Conservation (phyloP, 1,284 basidiomycete species). For the Xerocomus nothofagi region DNA sequence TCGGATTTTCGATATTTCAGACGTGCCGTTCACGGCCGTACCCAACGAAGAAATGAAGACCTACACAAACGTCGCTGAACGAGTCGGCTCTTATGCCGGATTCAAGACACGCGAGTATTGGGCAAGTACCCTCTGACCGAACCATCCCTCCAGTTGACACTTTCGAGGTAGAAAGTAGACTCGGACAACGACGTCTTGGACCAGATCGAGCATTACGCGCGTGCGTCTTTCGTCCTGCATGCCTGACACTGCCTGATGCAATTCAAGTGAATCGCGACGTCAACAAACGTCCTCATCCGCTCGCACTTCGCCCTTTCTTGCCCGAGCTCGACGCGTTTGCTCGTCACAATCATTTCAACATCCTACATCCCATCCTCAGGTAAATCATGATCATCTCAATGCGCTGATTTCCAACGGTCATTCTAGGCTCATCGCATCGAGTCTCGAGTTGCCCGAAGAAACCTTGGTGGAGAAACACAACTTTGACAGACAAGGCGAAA, state of each 20-base stretch:
- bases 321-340: slow-evolving; percentile 56
- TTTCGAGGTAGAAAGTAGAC: slow-evolving; percentile 20
- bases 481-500: slow-evolving; percentile 42
- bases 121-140: slow-evolving; percentile 9
- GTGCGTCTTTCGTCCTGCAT: slow-evolving; percentile 33
- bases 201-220: slow-evolving; percentile 55
- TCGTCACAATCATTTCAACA: slow-evolving; percentile 49
- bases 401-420: background rate
- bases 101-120: slow-evolving; percentile 43
- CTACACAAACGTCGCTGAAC: slow-evolving; percentile 47
- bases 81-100: slow-evolving; percentile 52
- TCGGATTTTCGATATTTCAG: slow-evolving; percentile 62
- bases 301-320: slow-evolving; percentile 49
- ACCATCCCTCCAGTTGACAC: background rate
- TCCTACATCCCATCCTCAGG: slow-evolving; percentile 52
- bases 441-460: slow-evolving; percentile 59
- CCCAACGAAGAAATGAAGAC: slow-evolving; percentile 53
- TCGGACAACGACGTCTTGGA: slow-evolving; percentile 55
- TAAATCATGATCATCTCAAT: slow-evolving; percentile 9
- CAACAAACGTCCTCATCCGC: slow-evolving; percentile 44
- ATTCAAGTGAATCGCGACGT: slow-evolving; percentile 45
- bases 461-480: slow-evolving; percentile 51
- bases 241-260: background rate
- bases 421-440: slow-evolving; percentile 50
- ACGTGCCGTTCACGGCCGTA: slow-evolving; percentile 57